Conservation (phyloP, 768 basidiomycete genomes). For the Amanita phalloides region DNA sequence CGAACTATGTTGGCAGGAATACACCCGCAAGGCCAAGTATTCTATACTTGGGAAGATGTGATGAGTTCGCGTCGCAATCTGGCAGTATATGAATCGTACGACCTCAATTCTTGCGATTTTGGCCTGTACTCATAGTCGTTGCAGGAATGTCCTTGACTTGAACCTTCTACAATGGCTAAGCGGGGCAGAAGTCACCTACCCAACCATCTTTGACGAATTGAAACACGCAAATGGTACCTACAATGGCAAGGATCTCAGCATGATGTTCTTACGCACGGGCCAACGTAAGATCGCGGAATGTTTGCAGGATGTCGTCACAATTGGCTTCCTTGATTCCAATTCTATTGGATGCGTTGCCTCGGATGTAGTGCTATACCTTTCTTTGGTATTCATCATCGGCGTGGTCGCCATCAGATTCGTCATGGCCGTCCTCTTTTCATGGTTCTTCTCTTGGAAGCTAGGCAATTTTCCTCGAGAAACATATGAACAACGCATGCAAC, state of each 20-base stretch:
- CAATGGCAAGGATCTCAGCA: slow-evolving; percentile 81
- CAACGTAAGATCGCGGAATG: slow-evolving; percentile 66
- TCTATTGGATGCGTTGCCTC: slow-evolving; percentile 96
- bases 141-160: slow-evolving; percentile 83
- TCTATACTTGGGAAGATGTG: slow-evolving; percentile 89
- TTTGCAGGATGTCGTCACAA: slow-evolving; percentile 73
- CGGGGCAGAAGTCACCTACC: slow-evolving; percentile 71
- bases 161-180: slow-evolving; percentile 79
- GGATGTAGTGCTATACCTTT: slow-evolving; percentile 87
- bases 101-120: slow-evolving; percentile 9
- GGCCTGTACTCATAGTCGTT: neutral
- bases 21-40: slow-evolving; percentile 71
- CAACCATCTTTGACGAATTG: slow-evolving; percentile 72
- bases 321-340: slow-evolving; percentile 92
- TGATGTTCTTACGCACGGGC: slow-evolving; percentile 65
- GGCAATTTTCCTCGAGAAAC: slow-evolving; percentile 92
- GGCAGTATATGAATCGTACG: slow-evolving; percentile 91
- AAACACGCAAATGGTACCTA: slow-evolving; percentile 59
- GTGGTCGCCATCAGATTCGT: slow-evolving; percentile 91
- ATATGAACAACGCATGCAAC: slow-evolving; percentile 83
- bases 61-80: slow-evolving; percentile 59
- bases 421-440: slow-evolving; percentile 95
- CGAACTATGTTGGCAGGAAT: slow-evolving; percentile 40
- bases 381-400: slow-evolving; percentile 94
- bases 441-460: slow-evolving; percentile 96